Evolutionary conservation across 2,329 filamentous ascomycete genomes (phyloP).

Genomic region (Parastagonospora avenae): DNA sequence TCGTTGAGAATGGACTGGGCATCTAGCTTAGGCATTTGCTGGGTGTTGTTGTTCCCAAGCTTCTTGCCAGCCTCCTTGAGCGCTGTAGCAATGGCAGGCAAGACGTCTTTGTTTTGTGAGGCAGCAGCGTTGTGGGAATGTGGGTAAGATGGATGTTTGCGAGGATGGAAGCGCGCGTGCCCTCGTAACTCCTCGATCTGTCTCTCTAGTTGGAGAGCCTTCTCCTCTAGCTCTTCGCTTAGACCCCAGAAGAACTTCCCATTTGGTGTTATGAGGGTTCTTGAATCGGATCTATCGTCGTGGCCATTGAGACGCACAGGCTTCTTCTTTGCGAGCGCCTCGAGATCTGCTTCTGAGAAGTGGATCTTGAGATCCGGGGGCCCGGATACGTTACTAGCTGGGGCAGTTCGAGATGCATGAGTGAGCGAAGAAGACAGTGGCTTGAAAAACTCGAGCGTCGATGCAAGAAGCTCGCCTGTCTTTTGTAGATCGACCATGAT

Average conservation of each 20-base stretch:
- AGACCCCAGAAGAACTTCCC: slow-evolving; percentile 78
- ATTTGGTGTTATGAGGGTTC: slow-evolving; percentile 75
- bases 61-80: slow-evolving; percentile 45
- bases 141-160: slow-evolving; percentile 22
- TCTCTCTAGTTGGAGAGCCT: slow-evolving; percentile 71
- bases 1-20: slow-evolving; percentile 23
- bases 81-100: slow-evolving; percentile 43
- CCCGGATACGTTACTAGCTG: slow-evolving; percentile 25
- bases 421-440: slow-evolving; percentile 44
- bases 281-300: slow-evolving; percentile 52
- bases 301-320: slow-evolving; percentile 52
- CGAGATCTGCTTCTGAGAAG: slow-evolving; percentile 50
- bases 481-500: slow-evolving; percentile 48
- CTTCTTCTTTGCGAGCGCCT: slow-evolving; percentile 61
- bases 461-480: slow-evolving; percentile 45
- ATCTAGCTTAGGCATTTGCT: slow-evolving; percentile 35
- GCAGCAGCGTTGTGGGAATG: slow-evolving; percentile 16
- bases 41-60: slow-evolving; percentile 30
- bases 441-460: slow-evolving; percentile 51
- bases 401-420: slow-evolving; percentile 32
- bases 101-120: slow-evolving; percentile 33
- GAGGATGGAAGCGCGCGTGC: slow-evolving; percentile 37
- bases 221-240: slow-evolving; percentile 69
- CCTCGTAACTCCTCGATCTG: slow-evolving; percentile 40
- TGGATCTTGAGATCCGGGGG: slow-evolving; percentile 45